phyloP scores from a whole-genome alignment of 2,329 filamentous ascomycete genomes.

The Ophiosphaerella herpotricha region DNA sequence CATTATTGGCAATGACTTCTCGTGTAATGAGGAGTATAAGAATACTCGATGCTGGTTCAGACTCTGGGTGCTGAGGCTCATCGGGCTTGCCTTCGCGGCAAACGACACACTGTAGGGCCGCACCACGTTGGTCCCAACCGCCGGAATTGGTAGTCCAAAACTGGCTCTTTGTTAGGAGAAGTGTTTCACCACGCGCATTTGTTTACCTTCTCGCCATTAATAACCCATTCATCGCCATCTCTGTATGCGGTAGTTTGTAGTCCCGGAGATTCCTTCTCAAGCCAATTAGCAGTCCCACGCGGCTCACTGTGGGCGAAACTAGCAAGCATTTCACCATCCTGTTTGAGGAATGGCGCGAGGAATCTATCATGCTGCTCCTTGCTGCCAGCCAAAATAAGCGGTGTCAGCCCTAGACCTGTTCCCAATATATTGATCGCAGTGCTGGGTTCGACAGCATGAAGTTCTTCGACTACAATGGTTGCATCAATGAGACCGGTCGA shows the following conservation, averaged over 20 bases:
- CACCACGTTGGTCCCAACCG: conserved; percentile 59
- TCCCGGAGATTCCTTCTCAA: conserved; percentile 56
- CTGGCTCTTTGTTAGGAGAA: conserved; percentile 26
- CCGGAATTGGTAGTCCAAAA: conserved; percentile 61
- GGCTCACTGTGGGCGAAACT: conserved; percentile 60
- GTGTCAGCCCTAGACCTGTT: conserved; percentile 58
- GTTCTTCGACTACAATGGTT: conserved; percentile 58
- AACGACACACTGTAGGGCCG: conserved; percentile 58
- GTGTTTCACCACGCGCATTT: neutral
- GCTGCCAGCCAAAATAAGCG: conserved; percentile 54
- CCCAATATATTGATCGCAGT: conserved; percentile 57
- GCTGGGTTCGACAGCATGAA: conserved; percentile 57
- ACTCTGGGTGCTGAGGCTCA: conserved; percentile 11
- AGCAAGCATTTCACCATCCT: conserved; percentile 54
- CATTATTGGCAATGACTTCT: conserved; percentile 54
- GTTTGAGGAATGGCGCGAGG: conserved; percentile 54
- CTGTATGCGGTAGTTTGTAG: conserved; percentile 55
- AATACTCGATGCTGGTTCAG: conserved; percentile 44
- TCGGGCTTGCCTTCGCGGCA: conserved; percentile 47
- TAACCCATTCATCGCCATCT: conserved; percentile 57
- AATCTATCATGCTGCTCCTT: conserved; percentile 50
- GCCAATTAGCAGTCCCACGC: conserved; percentile 57
- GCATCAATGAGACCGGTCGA: conserved; percentile 54
- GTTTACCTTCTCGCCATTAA: conserved; percentile 59
- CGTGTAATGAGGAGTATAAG: conserved; percentile 58